A percentile compares a stretch with the other conserved stretches of the same genome.
These are phyloP conservation scores for Rusavskia elegans DNA, from an alignment of 495 filamentous ascomycete species.

Conservation along the genomic window DNA sequence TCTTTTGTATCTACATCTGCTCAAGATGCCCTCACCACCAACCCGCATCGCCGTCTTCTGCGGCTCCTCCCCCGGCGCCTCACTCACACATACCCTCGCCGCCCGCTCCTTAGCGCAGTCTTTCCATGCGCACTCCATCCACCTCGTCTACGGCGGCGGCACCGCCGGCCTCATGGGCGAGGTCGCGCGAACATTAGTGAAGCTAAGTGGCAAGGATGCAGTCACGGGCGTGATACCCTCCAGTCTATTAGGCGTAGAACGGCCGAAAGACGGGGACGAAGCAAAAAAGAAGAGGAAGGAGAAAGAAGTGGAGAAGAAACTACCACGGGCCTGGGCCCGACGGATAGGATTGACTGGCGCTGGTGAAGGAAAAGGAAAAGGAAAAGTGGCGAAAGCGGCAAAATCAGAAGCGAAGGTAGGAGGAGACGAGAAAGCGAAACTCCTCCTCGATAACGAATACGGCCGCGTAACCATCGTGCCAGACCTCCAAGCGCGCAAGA, in stretches of 20 bases:
- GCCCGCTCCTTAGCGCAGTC: conserved; percentile 56
- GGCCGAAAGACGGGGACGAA: neutral
- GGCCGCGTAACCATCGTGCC: conserved; percentile 71
- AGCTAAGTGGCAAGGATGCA: conserved; percentile 56
- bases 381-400: no score
- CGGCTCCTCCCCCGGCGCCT: conserved; percentile 53
- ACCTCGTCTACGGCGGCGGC: conserved; percentile 84
- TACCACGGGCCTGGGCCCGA: conserved; percentile 1
- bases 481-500: conserved; percentile 89
- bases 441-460: conserved; percentile 21
- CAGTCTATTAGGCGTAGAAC: conserved; percentile 61
- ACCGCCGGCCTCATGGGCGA: conserved; percentile 90
- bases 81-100: conserved; percentile 50
- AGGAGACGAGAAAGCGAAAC: neutral
- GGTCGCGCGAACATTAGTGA: conserved; percentile 65
- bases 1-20: no score
- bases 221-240: conserved; percentile 90
- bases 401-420: no score
- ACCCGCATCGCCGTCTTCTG: conserved; percentile 28
- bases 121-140: conserved; percentile 58
- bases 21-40: neutral
- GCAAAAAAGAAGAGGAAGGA: neutral
- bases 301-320: neutral
- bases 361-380: neutral
- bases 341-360: neutral